Base-by-base conservation (phyloP, 2,329 filamentous ascomycete genomes). In the Alternaria atra region DNA sequence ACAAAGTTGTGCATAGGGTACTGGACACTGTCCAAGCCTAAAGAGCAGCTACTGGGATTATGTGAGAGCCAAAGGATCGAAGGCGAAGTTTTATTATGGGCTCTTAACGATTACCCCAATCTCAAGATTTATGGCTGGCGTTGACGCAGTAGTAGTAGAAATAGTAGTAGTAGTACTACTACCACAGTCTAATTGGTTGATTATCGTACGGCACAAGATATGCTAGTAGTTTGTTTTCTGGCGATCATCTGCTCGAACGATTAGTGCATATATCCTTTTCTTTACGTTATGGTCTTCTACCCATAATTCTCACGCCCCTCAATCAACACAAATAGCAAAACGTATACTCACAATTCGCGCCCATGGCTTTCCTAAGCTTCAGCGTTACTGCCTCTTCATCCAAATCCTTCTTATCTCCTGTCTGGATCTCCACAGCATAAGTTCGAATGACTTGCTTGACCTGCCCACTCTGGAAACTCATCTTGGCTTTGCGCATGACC, bases 401-500 rank as follows among this genome's bases (percentile, higher is more conserved):
- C 56, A 91, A 76, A 72, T 91, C 89, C 29, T 79, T 78, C 77
- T 80, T 83, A 69, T 90, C 87, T 61, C 82, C 80, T 2, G 88
- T 87, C 70, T 90, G 87, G 51, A 91, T 83, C 72, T 87, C 84
- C 61, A 90, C 85, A 75, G 86, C 89, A 75, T 90, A 87, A 73
- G 90, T 88, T n/a, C 81, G 76, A 64, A 91, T 81, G 7, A 86
- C 84, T 69, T 81, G 81, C 83, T 90, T 90, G 64, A 91, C 88
- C 62, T 84, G 84, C 55, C 86, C 87, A 74, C 84, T 86, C 83
- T 91, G 88, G 74, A 90, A 87, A 73, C 85, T 87, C 65, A 90
- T 89, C 67, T 89, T 84, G 9, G 89, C 89, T 77, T 90, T 90
- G 68, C 89, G 84, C 89, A 91, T 91, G 59, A 90, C 85, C 78